A percentile compares a stretch with the other conserved stretches of the same genome.
phyloP scores from a whole-genome alignment of 257 asterid genomes.

The Capsicum baccatum region DNA sequence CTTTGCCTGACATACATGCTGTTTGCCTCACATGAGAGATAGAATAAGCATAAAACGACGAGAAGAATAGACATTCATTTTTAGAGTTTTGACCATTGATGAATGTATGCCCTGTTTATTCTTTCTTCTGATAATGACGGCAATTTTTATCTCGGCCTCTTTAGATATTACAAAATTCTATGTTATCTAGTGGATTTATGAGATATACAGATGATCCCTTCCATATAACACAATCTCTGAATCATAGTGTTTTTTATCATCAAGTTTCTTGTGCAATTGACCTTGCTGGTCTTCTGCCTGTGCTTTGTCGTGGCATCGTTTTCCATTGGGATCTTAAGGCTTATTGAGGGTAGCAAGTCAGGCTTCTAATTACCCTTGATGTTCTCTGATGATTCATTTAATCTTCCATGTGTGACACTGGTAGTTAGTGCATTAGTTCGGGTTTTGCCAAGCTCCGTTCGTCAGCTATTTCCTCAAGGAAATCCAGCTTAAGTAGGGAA shows the following conservation, averaged over 20 bases:
- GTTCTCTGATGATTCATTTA: too few relatives aligned
- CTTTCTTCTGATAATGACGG: neutral
- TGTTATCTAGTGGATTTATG: slow-evolving; percentile 59
- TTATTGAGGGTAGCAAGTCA: slow-evolving; percentile 39
- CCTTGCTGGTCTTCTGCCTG: slow-evolving; percentile 53
- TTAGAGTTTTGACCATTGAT: neutral
- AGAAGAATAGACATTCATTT: neutral
- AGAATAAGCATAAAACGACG: neutral
- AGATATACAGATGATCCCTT: slow-evolving; percentile 70
- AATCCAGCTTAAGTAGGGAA: too few relatives aligned
- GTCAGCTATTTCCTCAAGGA: too few relatives aligned
- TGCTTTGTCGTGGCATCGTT: slow-evolving; percentile 38
- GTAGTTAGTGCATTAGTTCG: too few relatives aligned
- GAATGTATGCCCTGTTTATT: neutral
- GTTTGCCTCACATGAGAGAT: slow-evolving; percentile 9
- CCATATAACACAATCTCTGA: slow-evolving; percentile 62
- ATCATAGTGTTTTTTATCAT: slow-evolving; percentile 46
- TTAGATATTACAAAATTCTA: neutral
- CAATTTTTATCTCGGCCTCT: neutral
- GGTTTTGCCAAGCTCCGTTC: too few relatives aligned
- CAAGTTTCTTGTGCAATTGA: slow-evolving; percentile 47
- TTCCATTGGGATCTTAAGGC: slow-evolving; percentile 28
- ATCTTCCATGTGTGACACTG: too few relatives aligned
- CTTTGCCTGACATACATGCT: slow-evolving; percentile 64
- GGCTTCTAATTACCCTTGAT: neutral